Conservation (phyloP, 2,329 filamentous ascomycete genomes). For the Fusarium redolens region DNA sequence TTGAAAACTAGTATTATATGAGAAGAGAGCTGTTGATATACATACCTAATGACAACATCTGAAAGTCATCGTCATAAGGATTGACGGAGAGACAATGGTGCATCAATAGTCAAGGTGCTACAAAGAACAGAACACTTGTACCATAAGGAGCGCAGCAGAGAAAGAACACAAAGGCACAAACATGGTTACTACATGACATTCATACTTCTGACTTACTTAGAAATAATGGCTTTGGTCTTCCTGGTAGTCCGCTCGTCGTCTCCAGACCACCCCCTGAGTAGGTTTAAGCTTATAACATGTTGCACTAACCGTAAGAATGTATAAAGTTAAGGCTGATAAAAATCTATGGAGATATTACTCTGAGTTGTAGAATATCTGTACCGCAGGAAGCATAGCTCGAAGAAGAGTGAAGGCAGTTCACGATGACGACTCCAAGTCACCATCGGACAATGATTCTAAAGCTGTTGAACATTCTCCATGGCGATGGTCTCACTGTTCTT, state of each 20-base stretch:
- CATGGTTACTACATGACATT: neutral
- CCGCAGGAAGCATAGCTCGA: neutral
- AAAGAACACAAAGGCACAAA: neutral
- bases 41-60: neutral
- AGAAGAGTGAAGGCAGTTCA: neutral
- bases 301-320: neutral
- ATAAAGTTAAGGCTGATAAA: neutral
- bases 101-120: neutral
- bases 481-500: too few species aligned
- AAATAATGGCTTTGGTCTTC: neutral
- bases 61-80: neutral
- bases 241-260: neutral
- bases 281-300: neutral
- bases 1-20: neutral
- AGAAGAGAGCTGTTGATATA: neutral
- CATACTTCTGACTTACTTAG: neutral
- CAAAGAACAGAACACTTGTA: neutral
- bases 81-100: neutral
- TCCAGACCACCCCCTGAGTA: neutral
- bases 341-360: neutral
- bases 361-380: neutral
- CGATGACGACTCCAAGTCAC: too few species aligned
- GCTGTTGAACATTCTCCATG: neutral
- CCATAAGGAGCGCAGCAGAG: neutral
- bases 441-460: neutral